Percentiles rank a stretch among this genome's conserved stretches.
Evolutionary conservation across 805 yeast genomes (phyloP).

Genomic region (Pichia cabralensis): DNA sequence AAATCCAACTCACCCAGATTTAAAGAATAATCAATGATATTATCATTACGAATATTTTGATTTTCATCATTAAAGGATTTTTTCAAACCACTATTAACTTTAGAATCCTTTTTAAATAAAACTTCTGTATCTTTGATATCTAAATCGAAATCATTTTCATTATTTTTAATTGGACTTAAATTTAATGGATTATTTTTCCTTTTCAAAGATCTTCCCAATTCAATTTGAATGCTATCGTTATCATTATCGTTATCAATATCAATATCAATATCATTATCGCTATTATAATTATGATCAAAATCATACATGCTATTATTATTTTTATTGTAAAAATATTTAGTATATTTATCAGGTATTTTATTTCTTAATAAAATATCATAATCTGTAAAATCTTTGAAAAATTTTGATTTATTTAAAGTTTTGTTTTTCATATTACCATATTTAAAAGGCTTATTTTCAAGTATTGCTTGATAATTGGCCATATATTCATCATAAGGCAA

Average conservation of each 20-base stretch:
- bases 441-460: slow-evolving; percentile 19
- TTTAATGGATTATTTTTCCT: slow-evolving; percentile 14
- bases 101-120: slow-evolving; percentile 1
- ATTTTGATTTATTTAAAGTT: slow-evolving; percentile 15
- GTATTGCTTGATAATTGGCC: slow-evolving; percentile 21
- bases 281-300: no score
- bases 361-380: slow-evolving; percentile 22
- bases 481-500: slow-evolving; percentile 21
- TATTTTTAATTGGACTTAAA: slow-evolving; percentile 20
- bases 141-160: background rate
- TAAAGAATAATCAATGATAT: slow-evolving; percentile 1
- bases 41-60: no score
- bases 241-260: slow-evolving; percentile 15
- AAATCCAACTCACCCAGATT: slow-evolving; percentile 1
- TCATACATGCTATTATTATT: no score
- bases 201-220: slow-evolving; percentile 1
- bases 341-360: slow-evolving; percentile 21
- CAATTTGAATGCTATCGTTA: slow-evolving; percentile 17
- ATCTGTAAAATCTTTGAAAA: slow-evolving; percentile 19
- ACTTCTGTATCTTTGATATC: slow-evolving; percentile 6
- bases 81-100: no score
- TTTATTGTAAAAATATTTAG: slow-evolving; percentile 16
- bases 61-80: no score
- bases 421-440: slow-evolving; percentile 23
- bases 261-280: background rate